These are phyloP conservation scores for Musa beccarii DNA, from an alignment of 176 grass and related monocot species.

Conservation along the genomic window DNA sequence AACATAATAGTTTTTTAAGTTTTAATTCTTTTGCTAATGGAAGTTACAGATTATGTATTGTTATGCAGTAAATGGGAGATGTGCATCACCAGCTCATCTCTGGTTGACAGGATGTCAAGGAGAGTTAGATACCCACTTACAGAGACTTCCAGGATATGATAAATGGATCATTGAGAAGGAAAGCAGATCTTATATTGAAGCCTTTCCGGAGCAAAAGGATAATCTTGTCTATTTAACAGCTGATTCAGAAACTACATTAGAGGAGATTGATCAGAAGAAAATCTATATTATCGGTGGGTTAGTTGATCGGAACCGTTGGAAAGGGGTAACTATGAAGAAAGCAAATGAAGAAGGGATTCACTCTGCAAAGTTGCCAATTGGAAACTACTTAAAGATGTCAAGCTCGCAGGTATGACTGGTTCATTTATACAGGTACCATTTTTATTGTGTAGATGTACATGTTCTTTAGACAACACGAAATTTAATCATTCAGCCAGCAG, in stretches of 20 bases:
- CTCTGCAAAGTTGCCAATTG: conserved; percentile 80
- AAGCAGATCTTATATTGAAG: conserved; percentile 64
- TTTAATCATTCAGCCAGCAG: too few relatives aligned
- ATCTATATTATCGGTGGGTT: conserved; percentile 94
- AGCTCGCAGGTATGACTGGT: conserved; percentile 64
- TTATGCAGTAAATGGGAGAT: conserved; percentile 90
- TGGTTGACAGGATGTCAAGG: conserved; percentile 89
- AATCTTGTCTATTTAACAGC: conserved; percentile 81
- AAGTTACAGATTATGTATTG: conserved; percentile 91
- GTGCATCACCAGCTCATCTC: conserved; percentile 62
- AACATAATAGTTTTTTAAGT: not conserved
- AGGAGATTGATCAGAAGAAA: conserved; percentile 71
- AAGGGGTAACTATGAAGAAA: conserved; percentile 81
- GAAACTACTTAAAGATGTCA: conserved; percentile 82
- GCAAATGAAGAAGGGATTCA: conserved; percentile 81
- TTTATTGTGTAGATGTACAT: not conserved
- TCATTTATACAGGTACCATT: not conserved
- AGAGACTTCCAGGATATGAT: conserved; percentile 61
- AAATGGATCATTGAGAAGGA: conserved; percentile 91
- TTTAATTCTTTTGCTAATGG: conserved; percentile 28
- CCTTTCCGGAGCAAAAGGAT: conserved; percentile 63
- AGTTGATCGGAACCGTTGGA: conserved; percentile 83
- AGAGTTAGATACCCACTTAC: conserved; percentile 63
- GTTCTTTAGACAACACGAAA: too few relatives aligned
- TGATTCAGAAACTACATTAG: conserved; percentile 67